A percentile compares a stretch with the other conserved stretches of the same genome.
These are phyloP conservation scores for Aspergillus puulaauensis DNA, from an alignment of 2,329 filamentous ascomycete genomes.

Conservation along the genomic window DNA sequence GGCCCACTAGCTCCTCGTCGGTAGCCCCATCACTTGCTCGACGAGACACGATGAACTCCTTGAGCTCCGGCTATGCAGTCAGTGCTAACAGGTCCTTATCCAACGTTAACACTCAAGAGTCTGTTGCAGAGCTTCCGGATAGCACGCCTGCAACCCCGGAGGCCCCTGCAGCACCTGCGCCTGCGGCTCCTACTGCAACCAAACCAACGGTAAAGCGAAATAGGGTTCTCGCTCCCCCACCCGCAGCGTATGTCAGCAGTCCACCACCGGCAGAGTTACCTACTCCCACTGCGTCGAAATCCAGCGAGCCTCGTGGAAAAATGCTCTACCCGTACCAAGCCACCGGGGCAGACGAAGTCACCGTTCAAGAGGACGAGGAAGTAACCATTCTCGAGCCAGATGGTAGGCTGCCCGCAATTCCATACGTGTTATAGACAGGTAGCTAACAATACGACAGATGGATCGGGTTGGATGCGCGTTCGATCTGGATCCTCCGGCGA, in stretches of 20 bases:
- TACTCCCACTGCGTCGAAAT: conserved; percentile 21
- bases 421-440: background rate
- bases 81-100: conserved; percentile 76
- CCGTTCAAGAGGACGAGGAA: conserved; percentile 74
- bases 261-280: conserved; percentile 51
- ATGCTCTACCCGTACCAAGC: conserved; percentile 90
- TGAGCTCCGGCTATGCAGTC: conserved; percentile 83
- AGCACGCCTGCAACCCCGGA: conserved; percentile 25
- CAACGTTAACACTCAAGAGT: conserved; percentile 54
- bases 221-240: conserved; percentile 83
- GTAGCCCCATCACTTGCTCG: conserved; percentile 70
- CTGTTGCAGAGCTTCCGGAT: conserved; percentile 47
- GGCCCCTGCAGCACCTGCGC: conserved; percentile 4
- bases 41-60: conserved; percentile 84
- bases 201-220: conserved; percentile 53
- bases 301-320: conserved; percentile 67
- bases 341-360: conserved; percentile 76
- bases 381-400: conserved; percentile 80
- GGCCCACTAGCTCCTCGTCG: conserved; percentile 41
- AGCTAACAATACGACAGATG: conserved; percentile 60
- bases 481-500: conserved; percentile 60
- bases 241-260: conserved; percentile 73
- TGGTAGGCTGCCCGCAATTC: conserved; percentile 53
- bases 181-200: conserved; percentile 15
- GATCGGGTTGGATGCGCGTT: conserved; percentile 87